Evolutionary conservation across 202 grass and related monocot genomes (phyloP).

Genomic region (Brachypodium distachyon): DNA sequence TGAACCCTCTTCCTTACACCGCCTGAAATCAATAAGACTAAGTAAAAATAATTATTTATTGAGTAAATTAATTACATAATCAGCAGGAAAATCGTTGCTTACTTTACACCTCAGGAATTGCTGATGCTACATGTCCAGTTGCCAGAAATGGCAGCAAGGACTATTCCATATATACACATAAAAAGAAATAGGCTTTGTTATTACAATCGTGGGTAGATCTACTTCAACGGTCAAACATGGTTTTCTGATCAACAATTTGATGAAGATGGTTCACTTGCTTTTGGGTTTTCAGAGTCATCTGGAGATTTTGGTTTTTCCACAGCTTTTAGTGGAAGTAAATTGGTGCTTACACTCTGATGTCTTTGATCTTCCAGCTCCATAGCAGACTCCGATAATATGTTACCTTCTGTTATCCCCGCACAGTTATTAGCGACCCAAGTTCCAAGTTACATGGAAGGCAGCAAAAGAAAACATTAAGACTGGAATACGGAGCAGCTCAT

Average conservation of each 20-base stretch:
- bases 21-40: too few relatives aligned
- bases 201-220: not conserved
- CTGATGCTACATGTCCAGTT: constrained; percentile 28
- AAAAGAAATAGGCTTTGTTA: not conserved
- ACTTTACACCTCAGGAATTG: constrained; percentile 31
- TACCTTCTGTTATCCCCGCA: constrained; percentile 18
- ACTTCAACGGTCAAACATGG: not conserved
- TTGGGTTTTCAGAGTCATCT: not conserved
- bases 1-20: too few relatives aligned
- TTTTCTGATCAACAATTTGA: not conserved
- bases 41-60: not conserved
- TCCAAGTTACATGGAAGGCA: not conserved
- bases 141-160: constrained; percentile 24
- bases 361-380: constrained; percentile 11
- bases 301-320: not conserved
- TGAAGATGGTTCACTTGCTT: not conserved
- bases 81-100: not conserved
- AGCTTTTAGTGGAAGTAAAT: not conserved
- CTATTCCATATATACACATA: constrained; percentile 25
- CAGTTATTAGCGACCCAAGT: not conserved
- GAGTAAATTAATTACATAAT: constrained; percentile 31
- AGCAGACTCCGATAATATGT: not conserved
- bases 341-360: constrained; percentile 10
- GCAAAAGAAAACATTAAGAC: not conserved
- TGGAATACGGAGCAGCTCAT: too few relatives aligned